Evolutionary conservation across 805 yeast species (phyloP), one percentile per base, ranked within the genome.

Genomic region (Teunomyces gatunensis): DNA sequence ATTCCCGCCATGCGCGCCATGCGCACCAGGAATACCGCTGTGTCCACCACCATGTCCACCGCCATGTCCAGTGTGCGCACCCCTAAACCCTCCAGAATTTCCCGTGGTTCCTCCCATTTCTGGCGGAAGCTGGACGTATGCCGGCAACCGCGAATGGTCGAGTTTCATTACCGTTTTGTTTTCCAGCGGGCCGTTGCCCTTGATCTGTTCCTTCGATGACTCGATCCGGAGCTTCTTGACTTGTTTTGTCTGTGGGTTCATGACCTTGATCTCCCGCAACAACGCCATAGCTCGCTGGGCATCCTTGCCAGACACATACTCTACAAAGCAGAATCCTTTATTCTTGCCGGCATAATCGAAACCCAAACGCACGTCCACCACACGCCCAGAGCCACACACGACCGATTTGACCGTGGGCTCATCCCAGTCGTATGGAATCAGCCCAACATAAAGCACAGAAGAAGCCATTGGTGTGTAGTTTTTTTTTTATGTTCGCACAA

Each of bases 401-500:
- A 86, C 73, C 6, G 75, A 79, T 45, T 81, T 78, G 30, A 86
- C 70, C 12, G 76, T 79, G 44, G 79, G 79, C 47, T 79, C 83
- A 51, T 75, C 82, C 94, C 94, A 87, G 51, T 83, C 84, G 53
- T 77, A 77, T 0, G 94, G 94, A 23, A 86, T 68, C 54, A 77
- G 79, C 12, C 88, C 89, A 11, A 83, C 54, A 54, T 79, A 83
- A 17, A 83, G 61, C 18, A 81, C 82, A 34, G 78, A 63, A 7
- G 80, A 70, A 27, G 49, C 42, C 45, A 47, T 29, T 21, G 13
- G 9, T 15, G 17, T 13, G 33, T 30, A 4, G n/a, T 30, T 32
- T 15, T 30, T 32, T 15, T 30, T 32, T 13, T 13, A 15, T 32
- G 20, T 32, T 32, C 34, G 34, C 34, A 15, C 34, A 32, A 13